phyloP scores from a whole-genome alignment of 1,139 yeast species.

The Hanseniaspora sp. region DNA sequence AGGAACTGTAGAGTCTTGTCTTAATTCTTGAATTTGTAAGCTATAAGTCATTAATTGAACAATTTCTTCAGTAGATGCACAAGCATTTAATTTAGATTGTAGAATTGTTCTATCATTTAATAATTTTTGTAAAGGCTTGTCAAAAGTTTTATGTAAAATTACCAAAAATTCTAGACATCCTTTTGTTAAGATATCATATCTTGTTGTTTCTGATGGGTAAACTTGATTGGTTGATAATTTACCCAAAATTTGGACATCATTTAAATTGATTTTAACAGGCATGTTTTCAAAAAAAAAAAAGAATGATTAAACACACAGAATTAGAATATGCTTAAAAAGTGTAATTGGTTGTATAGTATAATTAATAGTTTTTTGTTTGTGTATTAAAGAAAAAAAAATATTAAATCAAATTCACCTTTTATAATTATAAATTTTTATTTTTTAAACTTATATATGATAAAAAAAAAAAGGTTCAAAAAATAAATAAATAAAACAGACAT shows the following conservation, averaged over 20 bases:
- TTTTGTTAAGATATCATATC: slow-evolving; percentile 36
- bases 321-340: too few species aligned
- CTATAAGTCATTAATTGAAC: slow-evolving; percentile 44
- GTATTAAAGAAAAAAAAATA: too few species aligned
- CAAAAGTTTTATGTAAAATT: slow-evolving; percentile 60
- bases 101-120: slow-evolving; percentile 50
- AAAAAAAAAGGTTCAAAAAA: too few species aligned
- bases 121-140: slow-evolving; percentile 45
- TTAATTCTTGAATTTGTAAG: slow-evolving; percentile 41
- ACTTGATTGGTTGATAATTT: slow-evolving; percentile 43
- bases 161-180: slow-evolving; percentile 65
- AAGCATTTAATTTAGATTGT: slow-evolving; percentile 50
- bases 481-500: too few species aligned
- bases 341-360: too few species aligned
- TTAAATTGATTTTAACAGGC: slow-evolving; percentile 31
- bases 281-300: background rate
- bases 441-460: too few species aligned
- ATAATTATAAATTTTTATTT: too few species aligned
- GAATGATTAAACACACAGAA: too few species aligned
- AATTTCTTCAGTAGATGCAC: slow-evolving; percentile 35
- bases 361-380: too few species aligned
- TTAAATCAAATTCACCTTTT: too few species aligned
- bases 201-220: slow-evolving; percentile 36
- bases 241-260: slow-evolving; percentile 58
- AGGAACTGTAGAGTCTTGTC: slow-evolving; percentile 47